Conservation (phyloP, 352 stramenopile genomes). For the Globisporangium middletonii region DNA sequence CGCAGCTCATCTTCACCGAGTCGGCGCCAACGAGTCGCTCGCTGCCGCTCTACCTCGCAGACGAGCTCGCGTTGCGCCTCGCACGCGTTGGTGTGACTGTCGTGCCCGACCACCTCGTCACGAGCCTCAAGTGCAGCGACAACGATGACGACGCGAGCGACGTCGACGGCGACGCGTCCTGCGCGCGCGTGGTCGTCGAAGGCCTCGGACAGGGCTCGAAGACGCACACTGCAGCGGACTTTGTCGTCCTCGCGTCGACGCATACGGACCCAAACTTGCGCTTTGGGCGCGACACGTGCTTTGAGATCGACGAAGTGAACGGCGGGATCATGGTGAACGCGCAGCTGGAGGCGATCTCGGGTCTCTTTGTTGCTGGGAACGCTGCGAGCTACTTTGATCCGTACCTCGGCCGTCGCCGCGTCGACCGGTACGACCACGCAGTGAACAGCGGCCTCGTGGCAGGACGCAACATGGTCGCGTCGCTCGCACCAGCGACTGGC, state of each 20-base stretch:
- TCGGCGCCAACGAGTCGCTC: conserved; percentile 44
- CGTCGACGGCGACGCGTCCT: conserved; percentile 31
- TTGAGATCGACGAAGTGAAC: conserved; percentile 85
- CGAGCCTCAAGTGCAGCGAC: conserved; percentile 54
- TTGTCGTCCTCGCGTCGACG: conserved; percentile 89
- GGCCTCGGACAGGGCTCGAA: conserved; percentile 65
- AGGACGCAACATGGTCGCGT: conserved; percentile 83
- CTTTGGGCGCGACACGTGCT: conserved; percentile 49
- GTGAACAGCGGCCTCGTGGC: conserved; percentile 89
- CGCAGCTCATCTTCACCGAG: conserved; percentile 53
- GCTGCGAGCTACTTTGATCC: conserved; percentile 88
- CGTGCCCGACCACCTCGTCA: conserved; percentile 68
- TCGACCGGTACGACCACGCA: conserved; percentile 90
- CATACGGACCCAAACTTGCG: conserved; percentile 84
- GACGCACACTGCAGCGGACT: conserved; percentile 77
- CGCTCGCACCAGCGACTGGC: conserved; percentile 21
- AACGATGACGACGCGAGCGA: not conserved
- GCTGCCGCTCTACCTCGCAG: conserved; percentile 81
- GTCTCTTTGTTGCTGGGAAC: conserved; percentile 88
- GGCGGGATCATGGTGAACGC: conserved; percentile 90
- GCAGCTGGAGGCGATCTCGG: conserved; percentile 84
- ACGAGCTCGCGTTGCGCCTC: conserved; percentile 59
- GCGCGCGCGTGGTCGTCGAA: conserved; percentile 41
- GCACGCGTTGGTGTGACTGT: conserved; percentile 55
- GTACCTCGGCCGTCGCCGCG: conserved; percentile 77